Percentiles rank a stretch among this genome's conserved stretches.
phyloP scores from a whole-genome alignment of 495 filamentous ascomycete species.

The Penicillium longicatenatum region DNA sequence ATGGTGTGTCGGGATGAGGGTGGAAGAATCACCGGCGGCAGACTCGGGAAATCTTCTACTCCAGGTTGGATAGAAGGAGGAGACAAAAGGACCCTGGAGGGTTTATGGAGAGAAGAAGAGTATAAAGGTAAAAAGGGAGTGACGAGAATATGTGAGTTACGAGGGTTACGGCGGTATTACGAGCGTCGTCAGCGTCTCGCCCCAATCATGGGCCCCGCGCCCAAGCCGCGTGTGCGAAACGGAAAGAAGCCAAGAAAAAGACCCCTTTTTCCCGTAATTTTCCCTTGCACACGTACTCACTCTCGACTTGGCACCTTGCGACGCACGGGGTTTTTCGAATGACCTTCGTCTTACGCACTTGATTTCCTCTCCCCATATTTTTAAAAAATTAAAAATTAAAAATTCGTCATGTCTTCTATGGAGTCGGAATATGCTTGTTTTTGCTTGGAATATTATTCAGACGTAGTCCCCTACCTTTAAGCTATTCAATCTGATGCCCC shows the following conservation, averaged over 20 bases:
- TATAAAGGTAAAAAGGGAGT: conserved; percentile 11
- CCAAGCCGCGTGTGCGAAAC: conserved; percentile 50
- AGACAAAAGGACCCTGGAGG: conserved; percentile 7
- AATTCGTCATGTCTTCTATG: no score
- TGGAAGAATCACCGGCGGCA: conserved; percentile 29
- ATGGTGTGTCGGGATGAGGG: conserved; percentile 31
- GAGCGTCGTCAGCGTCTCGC: conserved; percentile 51
- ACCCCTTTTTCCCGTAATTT: conserved; percentile 30
- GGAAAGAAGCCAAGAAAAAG: conserved; percentile 34
- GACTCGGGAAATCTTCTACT: conserved; percentile 18
- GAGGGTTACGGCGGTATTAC: conserved; percentile 26
- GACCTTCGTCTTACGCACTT: conserved; percentile 11
- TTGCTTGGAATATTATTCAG: no score
- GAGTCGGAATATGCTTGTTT: no score
- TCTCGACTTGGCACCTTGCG: conserved; percentile 15
- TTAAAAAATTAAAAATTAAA: neutral
- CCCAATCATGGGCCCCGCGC: conserved; percentile 46
- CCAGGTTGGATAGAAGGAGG: conserved; percentile 23
- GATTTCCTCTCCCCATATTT: neutral
- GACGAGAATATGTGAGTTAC: conserved; percentile 10
- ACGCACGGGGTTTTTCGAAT: conserved; percentile 7
- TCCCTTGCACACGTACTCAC: conserved; percentile 26
- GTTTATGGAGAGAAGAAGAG: conserved; percentile 3
- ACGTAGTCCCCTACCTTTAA: no score
- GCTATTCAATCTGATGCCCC: no score